phyloP scores from a whole-genome alignment of 495 filamentous ascomycete genomes.

The Umbilicaria muhlenbergii region DNA sequence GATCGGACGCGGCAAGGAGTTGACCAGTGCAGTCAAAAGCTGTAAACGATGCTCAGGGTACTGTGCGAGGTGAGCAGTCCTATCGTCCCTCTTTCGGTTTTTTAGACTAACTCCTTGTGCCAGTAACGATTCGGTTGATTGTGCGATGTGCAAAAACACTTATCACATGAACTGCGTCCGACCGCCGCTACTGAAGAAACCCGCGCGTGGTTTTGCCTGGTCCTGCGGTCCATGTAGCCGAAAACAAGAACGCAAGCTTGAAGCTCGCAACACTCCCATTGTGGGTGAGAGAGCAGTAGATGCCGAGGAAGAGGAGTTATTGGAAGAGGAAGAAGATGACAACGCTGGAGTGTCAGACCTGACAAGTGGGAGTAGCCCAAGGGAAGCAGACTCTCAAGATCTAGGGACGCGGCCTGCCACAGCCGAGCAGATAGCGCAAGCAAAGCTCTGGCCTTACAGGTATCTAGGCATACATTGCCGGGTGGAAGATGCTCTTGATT shows the following conservation, averaged over 20 bases:
- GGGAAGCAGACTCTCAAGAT: conserved; percentile 31
- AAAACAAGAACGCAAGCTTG: conserved; percentile 80
- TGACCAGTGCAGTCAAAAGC: conserved; percentile 89
- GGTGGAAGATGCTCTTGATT: conserved; percentile 91
- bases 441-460: conserved; percentile 88
- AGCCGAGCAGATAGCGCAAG: conserved; percentile 78
- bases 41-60: conserved; percentile 85
- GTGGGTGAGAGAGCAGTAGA: conserved; percentile 38
- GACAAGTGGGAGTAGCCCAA: conserved; percentile 42
- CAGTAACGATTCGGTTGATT: conserved; percentile 90
- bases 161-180: conserved; percentile 99
- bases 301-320: conserved; percentile 61
- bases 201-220: conserved; percentile 95
- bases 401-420: conserved; percentile 53
- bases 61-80: conserved; percentile 61
- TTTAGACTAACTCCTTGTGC: background rate
- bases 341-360: conserved; percentile 30
- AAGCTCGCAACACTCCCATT: conserved; percentile 75
- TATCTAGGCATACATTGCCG: conserved; percentile 94
- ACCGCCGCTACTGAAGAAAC: conserved; percentile 86
- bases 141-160: conserved; percentile 82
- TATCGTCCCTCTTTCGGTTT: background rate
- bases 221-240: conserved; percentile 91
- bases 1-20: conserved; percentile 77
- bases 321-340: conserved; percentile 65